Evolutionary conservation across 1,284 basidiomycete species (phyloP).

Genomic region (Cryptococcus sp.): DNA sequence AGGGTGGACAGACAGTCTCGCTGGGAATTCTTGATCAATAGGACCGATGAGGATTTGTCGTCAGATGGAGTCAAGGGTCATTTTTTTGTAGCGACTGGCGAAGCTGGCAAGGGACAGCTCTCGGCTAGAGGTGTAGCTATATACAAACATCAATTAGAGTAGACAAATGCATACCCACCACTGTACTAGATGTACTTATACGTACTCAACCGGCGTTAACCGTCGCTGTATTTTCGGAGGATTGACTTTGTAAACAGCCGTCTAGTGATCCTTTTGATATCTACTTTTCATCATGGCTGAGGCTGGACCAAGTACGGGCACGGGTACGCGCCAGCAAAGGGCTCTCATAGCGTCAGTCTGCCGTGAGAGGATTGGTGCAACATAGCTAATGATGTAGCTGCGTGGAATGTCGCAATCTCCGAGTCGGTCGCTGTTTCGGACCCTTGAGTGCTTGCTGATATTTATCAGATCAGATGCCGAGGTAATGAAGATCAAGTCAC

Average conservation of each 20-base stretch:
- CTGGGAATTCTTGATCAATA: slow-evolving; percentile 13
- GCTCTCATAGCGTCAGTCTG: not conserved
- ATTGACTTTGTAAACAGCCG: too few relatives aligned
- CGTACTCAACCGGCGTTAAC: too few relatives aligned
- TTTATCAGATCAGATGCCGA: not conserved
- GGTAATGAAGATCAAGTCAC: not conserved
- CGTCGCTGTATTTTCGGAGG: too few relatives aligned
- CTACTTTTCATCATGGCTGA: too few relatives aligned
- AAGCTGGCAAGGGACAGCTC: not conserved
- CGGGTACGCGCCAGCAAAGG: not conserved
- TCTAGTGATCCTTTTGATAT: too few relatives aligned
- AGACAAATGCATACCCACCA: too few relatives aligned
- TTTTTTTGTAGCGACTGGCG: not conserved
- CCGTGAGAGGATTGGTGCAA: not conserved
- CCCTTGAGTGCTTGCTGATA: not conserved
- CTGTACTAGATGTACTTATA: too few relatives aligned
- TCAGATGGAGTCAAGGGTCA: not conserved
- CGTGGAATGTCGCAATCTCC: not conserved
- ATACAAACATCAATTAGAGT: not conserved
- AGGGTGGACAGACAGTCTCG: not conserved
- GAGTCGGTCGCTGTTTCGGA: not conserved
- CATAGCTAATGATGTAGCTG: not conserved
- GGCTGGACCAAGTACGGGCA: not conserved
- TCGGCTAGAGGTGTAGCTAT: not conserved
- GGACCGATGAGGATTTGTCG: slow-evolving; percentile 5